Evolutionary conservation across 139 green algal genomes (phyloP).

Genomic region (Chlamydomonas asymmetrica): DNA sequence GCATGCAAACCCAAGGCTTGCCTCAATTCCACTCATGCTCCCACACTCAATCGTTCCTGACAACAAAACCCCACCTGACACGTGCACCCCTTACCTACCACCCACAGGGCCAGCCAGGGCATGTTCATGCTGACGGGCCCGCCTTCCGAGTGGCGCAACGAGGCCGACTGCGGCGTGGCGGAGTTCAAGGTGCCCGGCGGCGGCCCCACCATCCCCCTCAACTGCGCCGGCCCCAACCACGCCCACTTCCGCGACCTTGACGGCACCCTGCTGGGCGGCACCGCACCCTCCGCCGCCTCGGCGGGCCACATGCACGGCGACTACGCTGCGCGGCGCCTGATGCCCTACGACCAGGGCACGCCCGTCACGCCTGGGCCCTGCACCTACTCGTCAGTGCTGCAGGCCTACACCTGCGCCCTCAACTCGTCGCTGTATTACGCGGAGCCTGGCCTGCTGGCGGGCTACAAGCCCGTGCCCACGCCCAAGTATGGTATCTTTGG

Average conservation of each 20-base stretch:
- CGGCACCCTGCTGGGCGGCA: conserved; percentile 17
- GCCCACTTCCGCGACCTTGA: conserved; percentile 49
- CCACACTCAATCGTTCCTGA: no score
- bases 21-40: no score
- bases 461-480: conserved; percentile 31
- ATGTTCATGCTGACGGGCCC: conserved; percentile 31
- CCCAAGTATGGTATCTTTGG: conserved; percentile 40
- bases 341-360: conserved; percentile 40
- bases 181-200: conserved; percentile 6
- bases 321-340: not conserved
- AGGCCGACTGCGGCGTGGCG: conserved; percentile 39
- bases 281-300: not conserved
- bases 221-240: conserved; percentile 58
- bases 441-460: conserved; percentile 18
- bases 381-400: conserved; percentile 12
- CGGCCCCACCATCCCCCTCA: conserved; percentile 38
- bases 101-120: conserved; percentile 1
- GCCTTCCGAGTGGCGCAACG: conserved; percentile 45
- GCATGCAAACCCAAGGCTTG: no score
- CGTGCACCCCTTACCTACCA: not conserved
- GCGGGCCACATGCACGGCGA: conserved; percentile 1
- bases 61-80: not conserved
- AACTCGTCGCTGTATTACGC: no score
- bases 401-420: conserved; percentile 35
- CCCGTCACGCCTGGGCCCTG: conserved; percentile 42